phyloP scores from a whole-genome alignment of 2,329 filamentous ascomycete species.

The Colletotrichum abscissum region DNA sequence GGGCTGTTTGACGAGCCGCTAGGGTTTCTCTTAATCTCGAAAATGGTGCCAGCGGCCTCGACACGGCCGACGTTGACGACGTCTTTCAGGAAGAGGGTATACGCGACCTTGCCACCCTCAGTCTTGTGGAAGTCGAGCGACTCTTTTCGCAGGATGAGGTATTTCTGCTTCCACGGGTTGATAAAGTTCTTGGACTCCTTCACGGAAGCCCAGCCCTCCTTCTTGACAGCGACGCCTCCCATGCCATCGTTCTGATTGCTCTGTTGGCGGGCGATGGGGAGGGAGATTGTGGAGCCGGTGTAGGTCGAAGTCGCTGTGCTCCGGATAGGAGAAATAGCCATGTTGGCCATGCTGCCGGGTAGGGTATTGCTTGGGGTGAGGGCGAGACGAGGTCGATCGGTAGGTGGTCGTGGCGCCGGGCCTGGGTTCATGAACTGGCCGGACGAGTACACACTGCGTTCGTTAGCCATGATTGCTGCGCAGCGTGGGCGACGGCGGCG shows the following conservation, averaged over 20 bases:
- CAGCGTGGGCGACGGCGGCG: slow-evolving; percentile 23
- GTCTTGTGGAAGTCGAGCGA: slow-evolving; percentile 95
- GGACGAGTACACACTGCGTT: slow-evolving; percentile 65
- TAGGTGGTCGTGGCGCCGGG: slow-evolving; percentile 90
- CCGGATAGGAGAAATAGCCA: slow-evolving; percentile 79
- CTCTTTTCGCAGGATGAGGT: slow-evolving; percentile 90
- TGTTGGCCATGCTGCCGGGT: slow-evolving; percentile 81
- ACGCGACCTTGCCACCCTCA: slow-evolving; percentile 87
- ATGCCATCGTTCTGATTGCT: slow-evolving; percentile 70
- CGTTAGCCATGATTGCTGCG: slow-evolving; percentile 41
- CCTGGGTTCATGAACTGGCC: slow-evolving; percentile 95
- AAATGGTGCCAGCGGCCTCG: slow-evolving; percentile 90
- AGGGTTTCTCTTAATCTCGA: slow-evolving; percentile 87
- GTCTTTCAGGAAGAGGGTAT: slow-evolving; percentile 86
- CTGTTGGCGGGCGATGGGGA: slow-evolving; percentile 73
- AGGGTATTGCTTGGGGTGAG: slow-evolving; percentile 81
- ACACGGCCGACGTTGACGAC: slow-evolving; percentile 92
- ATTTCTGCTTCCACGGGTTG: slow-evolving; percentile 89
- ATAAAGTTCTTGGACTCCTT: slow-evolving; percentile 93
- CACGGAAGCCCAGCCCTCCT: slow-evolving; percentile 84
- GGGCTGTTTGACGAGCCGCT: slow-evolving; percentile 77
- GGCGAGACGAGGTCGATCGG: slow-evolving; percentile 83
- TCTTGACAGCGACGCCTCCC: slow-evolving; percentile 79
- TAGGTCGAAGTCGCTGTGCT: slow-evolving; percentile 74
- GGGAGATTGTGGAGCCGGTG: slow-evolving; percentile 77